Conservation (phyloP, 768 basidiomycete species). For the Antrodiella citrinella region DNA sequence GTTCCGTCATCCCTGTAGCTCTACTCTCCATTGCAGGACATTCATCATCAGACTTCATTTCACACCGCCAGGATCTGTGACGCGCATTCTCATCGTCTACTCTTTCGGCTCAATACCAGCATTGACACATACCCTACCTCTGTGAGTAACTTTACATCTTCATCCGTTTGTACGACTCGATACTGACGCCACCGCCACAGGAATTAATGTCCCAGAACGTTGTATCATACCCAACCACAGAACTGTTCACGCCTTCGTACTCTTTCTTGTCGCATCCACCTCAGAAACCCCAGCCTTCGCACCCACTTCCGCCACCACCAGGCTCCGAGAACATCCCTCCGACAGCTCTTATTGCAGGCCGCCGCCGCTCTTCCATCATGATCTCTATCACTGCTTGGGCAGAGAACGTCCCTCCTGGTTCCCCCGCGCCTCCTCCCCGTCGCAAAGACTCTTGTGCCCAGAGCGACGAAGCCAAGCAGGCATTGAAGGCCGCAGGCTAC, state of each 20-base stretch:
- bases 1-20: neutral
- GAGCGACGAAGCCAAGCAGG: conserved; percentile 3
- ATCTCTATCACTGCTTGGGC: conserved; percentile 9
- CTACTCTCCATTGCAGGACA: neutral
- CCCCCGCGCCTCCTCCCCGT: conserved; percentile 9
- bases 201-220: neutral
- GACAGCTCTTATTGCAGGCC: neutral
- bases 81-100: neutral
- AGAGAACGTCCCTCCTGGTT: conserved; percentile 9
- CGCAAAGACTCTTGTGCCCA: conserved; percentile 1
- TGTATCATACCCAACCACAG: neutral
- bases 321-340: neutral
- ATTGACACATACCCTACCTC: neutral
- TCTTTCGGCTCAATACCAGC: neutral
- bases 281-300: neutral
- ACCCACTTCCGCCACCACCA: neutral
- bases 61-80: neutral
- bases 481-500: conserved; percentile 7
- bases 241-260: neutral
- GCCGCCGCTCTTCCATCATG: neutral
- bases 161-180: too few species aligned
- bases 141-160: too few species aligned
- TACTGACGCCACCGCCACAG: too few species aligned
- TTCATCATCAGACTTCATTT: neutral
- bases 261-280: neutral